Evolutionary conservation across 2,329 filamentous ascomycete species (phyloP).

Genomic region (Pseudogymnoascus sp.): DNA sequence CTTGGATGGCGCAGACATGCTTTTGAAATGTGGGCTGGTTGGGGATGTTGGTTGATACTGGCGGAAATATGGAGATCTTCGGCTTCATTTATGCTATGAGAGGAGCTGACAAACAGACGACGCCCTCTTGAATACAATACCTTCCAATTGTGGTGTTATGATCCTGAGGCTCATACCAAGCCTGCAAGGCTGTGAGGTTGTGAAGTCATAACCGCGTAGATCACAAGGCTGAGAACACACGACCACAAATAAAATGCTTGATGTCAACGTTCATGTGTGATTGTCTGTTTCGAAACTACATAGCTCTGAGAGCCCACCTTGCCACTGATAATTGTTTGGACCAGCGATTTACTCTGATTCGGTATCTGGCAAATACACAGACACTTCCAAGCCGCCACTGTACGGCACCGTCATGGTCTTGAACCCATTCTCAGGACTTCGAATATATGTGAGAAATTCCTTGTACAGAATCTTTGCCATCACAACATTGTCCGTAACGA

Average conservation of each 20-base stretch:
- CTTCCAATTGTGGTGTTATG: background rate
- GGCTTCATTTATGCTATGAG: background rate
- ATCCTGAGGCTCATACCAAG: slow-evolving; percentile 7
- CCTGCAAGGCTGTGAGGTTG: background rate
- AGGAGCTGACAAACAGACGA: background rate
- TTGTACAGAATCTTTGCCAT: slow-evolving; percentile 34
- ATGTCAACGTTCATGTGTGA: background rate
- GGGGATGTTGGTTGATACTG: background rate
- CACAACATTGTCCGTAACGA: slow-evolving; percentile 44
- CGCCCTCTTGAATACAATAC: slow-evolving; percentile 2
- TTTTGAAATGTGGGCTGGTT: background rate
- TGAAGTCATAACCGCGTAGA: background rate
- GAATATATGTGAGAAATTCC: slow-evolving; percentile 41
- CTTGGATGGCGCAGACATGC: slow-evolving; percentile 15
- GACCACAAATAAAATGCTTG: background rate
- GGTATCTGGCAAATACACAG: slow-evolving; percentile 29
- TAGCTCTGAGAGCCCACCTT: background rate
- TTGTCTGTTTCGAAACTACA: background rate
- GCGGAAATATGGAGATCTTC: background rate
- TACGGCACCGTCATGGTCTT: slow-evolving; percentile 42
- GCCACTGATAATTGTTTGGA: background rate
- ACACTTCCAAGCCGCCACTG: slow-evolving; percentile 40
- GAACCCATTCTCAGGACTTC: slow-evolving; percentile 41
- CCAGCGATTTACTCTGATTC: background rate
- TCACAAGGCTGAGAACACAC: background rate